Evolutionary conservation across 176 grass and related monocot genomes (phyloP).

Genomic region (Oryza australiensis): DNA sequence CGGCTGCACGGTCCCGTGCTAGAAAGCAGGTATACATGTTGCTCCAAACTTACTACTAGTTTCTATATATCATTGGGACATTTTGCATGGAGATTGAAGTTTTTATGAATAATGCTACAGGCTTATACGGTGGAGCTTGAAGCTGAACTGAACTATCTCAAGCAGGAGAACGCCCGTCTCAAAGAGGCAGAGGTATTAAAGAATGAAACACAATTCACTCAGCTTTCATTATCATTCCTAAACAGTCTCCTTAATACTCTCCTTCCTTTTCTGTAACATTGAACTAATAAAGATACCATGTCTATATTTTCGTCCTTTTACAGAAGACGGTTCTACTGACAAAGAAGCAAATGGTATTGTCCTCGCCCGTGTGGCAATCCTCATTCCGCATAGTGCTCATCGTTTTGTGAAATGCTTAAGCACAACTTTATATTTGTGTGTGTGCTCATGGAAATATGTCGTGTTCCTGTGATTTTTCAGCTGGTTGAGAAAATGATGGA

Average conservation of each 20-base stretch:
- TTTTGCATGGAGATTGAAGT: background rate
- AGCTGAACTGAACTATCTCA: slow-evolving; percentile 78
- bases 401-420: background rate
- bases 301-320: slow-evolving; percentile 16
- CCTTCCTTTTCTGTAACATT: background rate
- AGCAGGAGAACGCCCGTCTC: slow-evolving; percentile 79
- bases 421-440: background rate
- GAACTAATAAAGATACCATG: slow-evolving; percentile 10
- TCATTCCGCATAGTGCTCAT: background rate
- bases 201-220: background rate
- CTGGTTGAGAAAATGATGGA: slow-evolving; percentile 51
- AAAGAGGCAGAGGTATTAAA: slow-evolving; percentile 68
- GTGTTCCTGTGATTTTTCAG: slow-evolving; percentile 36
- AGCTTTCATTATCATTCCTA: background rate
- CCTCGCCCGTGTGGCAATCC: background rate
- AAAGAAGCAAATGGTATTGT: slow-evolving; percentile 67
- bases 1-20: slow-evolving; percentile 78
- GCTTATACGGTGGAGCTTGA: slow-evolving; percentile 94
- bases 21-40: slow-evolving; percentile 67
- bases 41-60: background rate
- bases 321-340: slow-evolving; percentile 55
- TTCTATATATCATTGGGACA: background rate
- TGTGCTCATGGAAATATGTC: background rate
- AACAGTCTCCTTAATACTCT: background rate
- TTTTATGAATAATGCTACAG: slow-evolving; percentile 29